These are phyloP conservation scores for Aaosphaeria pasadenensis DNA, from an alignment of 2,329 filamentous ascomycete genomes.

Conservation along the genomic window DNA sequence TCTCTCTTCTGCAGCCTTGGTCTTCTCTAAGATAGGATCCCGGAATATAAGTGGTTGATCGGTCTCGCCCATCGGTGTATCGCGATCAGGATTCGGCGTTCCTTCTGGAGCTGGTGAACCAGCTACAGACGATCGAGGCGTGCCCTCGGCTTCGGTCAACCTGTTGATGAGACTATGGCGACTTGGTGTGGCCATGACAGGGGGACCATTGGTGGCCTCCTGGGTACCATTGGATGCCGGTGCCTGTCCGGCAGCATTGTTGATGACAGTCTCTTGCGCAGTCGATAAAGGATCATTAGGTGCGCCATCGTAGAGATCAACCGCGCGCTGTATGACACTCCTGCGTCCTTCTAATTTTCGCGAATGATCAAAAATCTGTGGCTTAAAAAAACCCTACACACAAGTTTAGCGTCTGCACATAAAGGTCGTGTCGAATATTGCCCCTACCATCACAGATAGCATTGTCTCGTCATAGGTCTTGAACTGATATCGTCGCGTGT, in stretches of 20 bases:
- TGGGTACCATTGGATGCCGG: conserved; percentile 23
- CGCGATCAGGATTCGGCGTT: conserved; percentile 59
- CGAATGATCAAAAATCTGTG: conserved; percentile 78
- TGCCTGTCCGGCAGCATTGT: conserved; percentile 46
- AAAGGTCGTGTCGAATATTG: not conserved
- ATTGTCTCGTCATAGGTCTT: conserved; percentile 97
- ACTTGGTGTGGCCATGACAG: conserved; percentile 53
- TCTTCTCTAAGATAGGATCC: conserved; percentile 48
- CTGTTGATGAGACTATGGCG: conserved; percentile 64
- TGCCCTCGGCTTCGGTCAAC: conserved; percentile 66
- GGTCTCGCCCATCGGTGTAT: conserved; percentile 43
- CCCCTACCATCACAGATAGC: conserved; percentile 72
- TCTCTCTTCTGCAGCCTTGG: conserved; percentile 59
- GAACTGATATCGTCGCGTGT: conserved; percentile 90
- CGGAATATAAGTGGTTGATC: conserved; percentile 37
- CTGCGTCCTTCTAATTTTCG: conserved; percentile 76
- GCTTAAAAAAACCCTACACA: conserved; percentile 77
- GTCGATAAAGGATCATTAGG: conserved; percentile 86
- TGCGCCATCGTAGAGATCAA: conserved; percentile 89
- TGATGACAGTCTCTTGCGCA: conserved; percentile 70
- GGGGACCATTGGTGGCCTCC: conserved; percentile 28
- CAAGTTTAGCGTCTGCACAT: conserved; percentile 1
- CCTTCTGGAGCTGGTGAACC: conserved; percentile 84
- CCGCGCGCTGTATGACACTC: conserved; percentile 80
- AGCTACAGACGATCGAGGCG: conserved; percentile 80